phyloP scores from a whole-genome alignment of 345 rosid species.

The Gynandropsis gynandra region DNA sequence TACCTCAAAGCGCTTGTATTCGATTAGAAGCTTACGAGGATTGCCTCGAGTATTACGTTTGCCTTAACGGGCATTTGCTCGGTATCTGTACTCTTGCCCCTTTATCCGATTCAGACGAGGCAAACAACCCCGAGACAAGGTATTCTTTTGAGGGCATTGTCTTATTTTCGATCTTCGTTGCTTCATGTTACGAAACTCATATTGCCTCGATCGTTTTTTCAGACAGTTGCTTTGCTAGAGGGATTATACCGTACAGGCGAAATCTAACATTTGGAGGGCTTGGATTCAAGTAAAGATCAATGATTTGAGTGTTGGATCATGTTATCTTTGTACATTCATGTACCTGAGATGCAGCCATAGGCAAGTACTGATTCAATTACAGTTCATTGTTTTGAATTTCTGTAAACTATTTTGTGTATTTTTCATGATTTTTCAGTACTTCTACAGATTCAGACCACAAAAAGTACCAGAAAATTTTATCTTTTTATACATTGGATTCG shows the following conservation, averaged over 20 bases:
- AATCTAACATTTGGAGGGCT: conserved; percentile 25
- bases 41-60: conserved; percentile 78
- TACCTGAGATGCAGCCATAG: too few relatives aligned
- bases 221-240: conserved; percentile 23
- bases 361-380: conserved; percentile 14
- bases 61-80: conserved; percentile 90
- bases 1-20: conserved; percentile 92
- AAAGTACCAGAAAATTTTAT: too few relatives aligned
- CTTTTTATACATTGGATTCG: too few relatives aligned
- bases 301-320: conserved; percentile 20
- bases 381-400: conserved; percentile 1
- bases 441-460: too few relatives aligned
- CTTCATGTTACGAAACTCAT: not conserved
- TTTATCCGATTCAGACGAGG: conserved; percentile 88
- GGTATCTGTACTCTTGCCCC: conserved; percentile 91
- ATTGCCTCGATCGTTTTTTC: not conserved
- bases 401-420: not conserved
- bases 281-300: conserved; percentile 20
- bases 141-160: conserved; percentile 5
- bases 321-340: conserved; percentile 20
- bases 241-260: conserved; percentile 21
- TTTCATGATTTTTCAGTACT: too few relatives aligned
- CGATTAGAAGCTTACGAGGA: conserved; percentile 90
- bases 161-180: not conserved
- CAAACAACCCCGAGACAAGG: conserved; percentile 34